Base-by-base conservation (phyloP, 208 protist species). In the Trypanosoma brucei region DNA sequence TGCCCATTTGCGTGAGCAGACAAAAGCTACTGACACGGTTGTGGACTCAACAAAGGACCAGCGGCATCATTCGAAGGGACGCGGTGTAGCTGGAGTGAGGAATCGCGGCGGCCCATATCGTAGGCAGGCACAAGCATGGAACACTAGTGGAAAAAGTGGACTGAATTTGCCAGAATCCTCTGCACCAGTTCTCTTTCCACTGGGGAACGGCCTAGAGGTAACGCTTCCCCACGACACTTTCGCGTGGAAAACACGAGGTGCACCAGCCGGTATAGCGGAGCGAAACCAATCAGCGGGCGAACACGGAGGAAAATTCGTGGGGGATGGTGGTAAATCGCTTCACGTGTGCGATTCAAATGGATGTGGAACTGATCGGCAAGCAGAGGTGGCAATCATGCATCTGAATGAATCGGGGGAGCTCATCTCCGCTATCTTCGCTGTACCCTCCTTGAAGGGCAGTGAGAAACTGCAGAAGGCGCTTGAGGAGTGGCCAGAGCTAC, bases 201-300 rank as follows among this genome's bases (percentile, higher is more conserved):
- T 70, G 56, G 65, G 65, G 7, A 70, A 70, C 36, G 65, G 40
- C 51, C 13, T 70, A 22, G 65, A 39, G 37, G 55, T 57, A 38
- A 55, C 50, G 22, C 35, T 63, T 50, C 51, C 33, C 52, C 39
- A 8, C 36, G 38, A 2, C n/a, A 46, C 35, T 38, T 51, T 33
- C 9, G 6, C 34, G 4, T 48, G 30, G 22, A 46, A 56, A 31
- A 44, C 5, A 37, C 9, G 9, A 30, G 14, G 11, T 4, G 11
- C 46, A 33, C 5, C 56, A 51, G 35, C 2, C 42, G 31, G 14
- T 42, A 57, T 40, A n/a, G 37, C 22, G 2, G 8, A n/a, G 13
- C 22, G 22, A 22, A 22, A 22, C 22, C 22, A 22, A 22, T 22
- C 22, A 22, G 22, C 22, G 22, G 22, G 22, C 0, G 22, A 22